Evolutionary conservation across 2,329 filamentous ascomycete genomes (phyloP).

Genomic region (Penicillium rolfsii): DNA sequence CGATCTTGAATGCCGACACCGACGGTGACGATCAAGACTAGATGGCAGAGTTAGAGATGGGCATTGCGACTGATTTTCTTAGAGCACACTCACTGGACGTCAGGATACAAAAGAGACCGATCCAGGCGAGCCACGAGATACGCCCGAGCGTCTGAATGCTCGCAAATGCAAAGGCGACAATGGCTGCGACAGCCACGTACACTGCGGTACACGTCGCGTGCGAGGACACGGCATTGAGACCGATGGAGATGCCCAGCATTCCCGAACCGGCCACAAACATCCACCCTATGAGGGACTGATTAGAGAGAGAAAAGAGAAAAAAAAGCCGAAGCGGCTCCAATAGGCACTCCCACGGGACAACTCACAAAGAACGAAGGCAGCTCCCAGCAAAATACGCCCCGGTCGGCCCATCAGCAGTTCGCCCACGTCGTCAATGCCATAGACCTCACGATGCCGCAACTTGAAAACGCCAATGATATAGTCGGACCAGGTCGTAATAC

Average conservation of each 20-base stretch:
- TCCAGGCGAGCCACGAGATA: slow-evolving; percentile 27
- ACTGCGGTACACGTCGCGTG: slow-evolving; percentile 25
- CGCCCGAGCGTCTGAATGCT: slow-evolving; percentile 25
- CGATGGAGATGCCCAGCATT: slow-evolving; percentile 27
- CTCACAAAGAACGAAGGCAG: slow-evolving; percentile 24
- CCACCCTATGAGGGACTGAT: slow-evolving; percentile 15
- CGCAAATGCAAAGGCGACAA: slow-evolving; percentile 15
- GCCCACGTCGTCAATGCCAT: slow-evolving; percentile 15
- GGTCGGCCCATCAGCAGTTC: slow-evolving; percentile 18
- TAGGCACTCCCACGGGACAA: background rate
- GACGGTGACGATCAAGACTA: slow-evolving; percentile 25
- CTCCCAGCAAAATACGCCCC: slow-evolving; percentile 18
- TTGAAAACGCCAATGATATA: slow-evolving; percentile 17
- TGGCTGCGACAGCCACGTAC: slow-evolving; percentile 21
- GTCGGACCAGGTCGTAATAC: slow-evolving; percentile 14
- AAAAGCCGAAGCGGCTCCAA: background rate
- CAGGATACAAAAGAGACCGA: slow-evolving; percentile 23
- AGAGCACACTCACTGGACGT: slow-evolving; percentile 21
- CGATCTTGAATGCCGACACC: slow-evolving; percentile 25
- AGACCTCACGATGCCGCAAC: slow-evolving; percentile 17
- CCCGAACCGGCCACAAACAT: slow-evolving; percentile 26
- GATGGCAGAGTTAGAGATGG: background rate
- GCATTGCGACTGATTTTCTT: no score
- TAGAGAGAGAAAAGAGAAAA: background rate
- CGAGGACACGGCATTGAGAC: slow-evolving; percentile 21